Base-by-base conservation (phyloP, 805 yeast species). In the Ogataea ganodermae region DNA sequence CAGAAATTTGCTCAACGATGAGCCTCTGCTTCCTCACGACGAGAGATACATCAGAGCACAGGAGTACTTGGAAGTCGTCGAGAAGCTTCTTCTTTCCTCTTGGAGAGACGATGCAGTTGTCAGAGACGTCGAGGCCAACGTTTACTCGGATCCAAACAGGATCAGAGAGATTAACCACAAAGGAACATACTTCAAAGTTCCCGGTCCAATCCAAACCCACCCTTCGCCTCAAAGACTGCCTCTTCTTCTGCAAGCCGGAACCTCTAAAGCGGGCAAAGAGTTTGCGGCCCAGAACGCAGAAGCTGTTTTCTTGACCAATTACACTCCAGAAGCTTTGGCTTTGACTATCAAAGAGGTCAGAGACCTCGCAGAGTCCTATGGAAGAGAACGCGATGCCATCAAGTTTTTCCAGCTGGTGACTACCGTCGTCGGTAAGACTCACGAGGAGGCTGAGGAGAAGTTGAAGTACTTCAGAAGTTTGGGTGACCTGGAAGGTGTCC, bases 191-290 rank as follows among this genome's bases (percentile, higher is more conserved):
- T 74, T 59, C 57, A 70, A 60, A 1, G 74, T 74, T 13, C 72
- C 74, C 13, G 76, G 75, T 4, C 76, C 76, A 4, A 68, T 59
- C 48, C 71, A 73, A 38, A 67, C 71, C 6, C 67, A 68, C 26
- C 77, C 78, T 2, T 61, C 75, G 8, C 74, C 73, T 2, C 78
- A 73, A 48, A 62, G 75, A 45, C 56, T 74, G 8, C 78, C 78
- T 2, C 69, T 74, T 9, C 54, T 74, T 28, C 62, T 73, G 33
- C 76, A 73, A 55, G 78, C 78, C 2, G 78, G 78, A 3, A 60
- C 72, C 20, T 73, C 78, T 6, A 56, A 66, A 9, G 61, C 60
- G 16, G 78, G 78, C 8, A 61, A 62, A 27, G 69, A 70, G 12
- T 62, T 71, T 48, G 78, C 74, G 2, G 74, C 78, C 6, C 66